Base-by-base conservation (phyloP, 2,329 filamentous ascomycete species). In the Ilyonectria mors-panacis region DNA sequence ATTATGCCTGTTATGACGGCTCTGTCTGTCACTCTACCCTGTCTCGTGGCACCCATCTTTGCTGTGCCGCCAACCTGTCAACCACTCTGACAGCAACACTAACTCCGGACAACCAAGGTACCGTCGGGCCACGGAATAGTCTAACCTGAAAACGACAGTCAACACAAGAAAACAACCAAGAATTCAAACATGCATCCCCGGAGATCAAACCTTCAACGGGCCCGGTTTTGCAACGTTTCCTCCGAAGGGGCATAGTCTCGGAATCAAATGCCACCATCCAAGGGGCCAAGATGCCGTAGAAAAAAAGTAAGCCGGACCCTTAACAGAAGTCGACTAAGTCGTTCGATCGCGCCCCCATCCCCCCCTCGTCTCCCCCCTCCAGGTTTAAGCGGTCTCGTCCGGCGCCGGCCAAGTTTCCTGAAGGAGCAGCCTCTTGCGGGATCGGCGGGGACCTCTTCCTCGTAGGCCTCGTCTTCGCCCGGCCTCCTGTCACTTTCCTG, bases 351-450 rank as follows among this genome's bases (percentile, higher is more conserved):
- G 28, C 12, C 58, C 37, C 33, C 33, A 28, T 26, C 26, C 26
- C 26, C 26, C 26, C 26, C 26, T 26, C 26, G 26, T 26, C 23
- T 35, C 26, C 51, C 39, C 48, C 59, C 59, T 39, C 53, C 28
- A 44, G 53, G 48, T 55, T 45, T 37, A 47, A 59, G 55, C 50
- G 42, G 44, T 30, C 55, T 33, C 45, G 48, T 39, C 50, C 42
- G 56, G 48, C 30, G 56, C 58, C 56, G 63, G 63, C 42, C 57
- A 35, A 56, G 42, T 60, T 60, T 55, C 63, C 63, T 35, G 56
- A 65, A 65, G 57, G 33, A 60, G 63, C 63, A 50, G 33, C 51
- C 51, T 57, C 57, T 65, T 65, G 63, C 63, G 57, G 61, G 50
- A 65, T 59, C 53, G 50, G 37, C 48, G 59, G 54, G 30, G 62